Conservation (phyloP, 345 rosid species). For the Populus euphratica region DNA sequence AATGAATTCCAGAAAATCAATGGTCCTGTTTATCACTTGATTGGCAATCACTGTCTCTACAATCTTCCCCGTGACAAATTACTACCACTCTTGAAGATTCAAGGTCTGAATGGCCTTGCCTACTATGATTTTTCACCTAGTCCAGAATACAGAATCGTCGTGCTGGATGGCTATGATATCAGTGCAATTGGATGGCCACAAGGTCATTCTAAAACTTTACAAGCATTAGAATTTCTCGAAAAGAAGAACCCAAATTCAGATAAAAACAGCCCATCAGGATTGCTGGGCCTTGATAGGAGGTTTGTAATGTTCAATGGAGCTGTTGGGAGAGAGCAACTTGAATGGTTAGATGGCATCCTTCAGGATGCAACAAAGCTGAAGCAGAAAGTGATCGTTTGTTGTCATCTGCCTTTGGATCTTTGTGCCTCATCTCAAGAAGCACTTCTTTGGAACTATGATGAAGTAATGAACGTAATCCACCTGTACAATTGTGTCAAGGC, state of each 20-base stretch:
- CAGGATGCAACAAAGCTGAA: conserved; percentile 53
- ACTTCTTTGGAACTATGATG: conserved; percentile 78
- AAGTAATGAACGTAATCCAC: conserved; percentile 76
- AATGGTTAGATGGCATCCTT: conserved; percentile 69
- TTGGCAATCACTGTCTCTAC: conserved; percentile 96
- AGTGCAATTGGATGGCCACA: conserved; percentile 86
- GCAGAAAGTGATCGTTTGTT: conserved; percentile 77
- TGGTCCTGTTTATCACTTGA: conserved; percentile 78
- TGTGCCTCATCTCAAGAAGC: conserved; percentile 49
- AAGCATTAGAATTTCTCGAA: conserved; percentile 62
- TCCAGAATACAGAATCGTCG: conserved; percentile 62
- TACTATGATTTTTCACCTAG: conserved; percentile 84
- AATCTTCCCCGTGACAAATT: conserved; percentile 75
- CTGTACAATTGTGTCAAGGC: conserved; percentile 63
- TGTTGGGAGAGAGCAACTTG: conserved; percentile 70
- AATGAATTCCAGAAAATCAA: conserved; percentile 56
- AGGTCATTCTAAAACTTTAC: conserved; percentile 59
- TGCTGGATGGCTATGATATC: conserved; percentile 81
- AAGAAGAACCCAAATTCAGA: conserved; percentile 71
- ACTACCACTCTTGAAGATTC: conserved; percentile 72
- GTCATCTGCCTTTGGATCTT: conserved; percentile 79
- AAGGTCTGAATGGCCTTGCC: conserved; percentile 42
- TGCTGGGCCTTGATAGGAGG: conserved; percentile 63
- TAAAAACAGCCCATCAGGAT: conserved; percentile 79
- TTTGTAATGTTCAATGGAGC: conserved; percentile 90